Conservation (phyloP, 164 flowering plant species). For the Houttuynia cordata region DNA sequence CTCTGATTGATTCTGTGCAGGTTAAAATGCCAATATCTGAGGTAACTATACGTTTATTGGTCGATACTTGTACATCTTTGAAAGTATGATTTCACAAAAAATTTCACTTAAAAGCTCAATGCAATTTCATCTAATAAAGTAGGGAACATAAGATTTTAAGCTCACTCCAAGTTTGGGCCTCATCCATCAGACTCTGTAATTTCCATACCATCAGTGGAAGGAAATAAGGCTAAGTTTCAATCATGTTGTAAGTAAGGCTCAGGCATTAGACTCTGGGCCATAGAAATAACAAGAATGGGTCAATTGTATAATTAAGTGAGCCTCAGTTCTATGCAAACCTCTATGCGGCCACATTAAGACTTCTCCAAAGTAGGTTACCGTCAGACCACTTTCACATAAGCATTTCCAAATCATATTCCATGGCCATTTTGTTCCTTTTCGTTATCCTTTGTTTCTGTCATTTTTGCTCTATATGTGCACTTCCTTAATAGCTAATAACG, state of each 20-base stretch:
- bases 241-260: background rate
- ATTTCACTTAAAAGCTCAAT: no score
- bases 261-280: no score
- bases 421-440: background rate
- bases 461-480: no score
- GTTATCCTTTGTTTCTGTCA: no score
- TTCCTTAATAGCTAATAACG: background rate
- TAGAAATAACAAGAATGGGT: no score
- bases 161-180: background rate
- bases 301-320: no score
- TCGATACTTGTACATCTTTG: background rate
- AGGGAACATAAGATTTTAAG: background rate
- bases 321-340: no score
- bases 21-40: constrained; percentile 65
- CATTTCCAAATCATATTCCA: background rate
- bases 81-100: background rate
- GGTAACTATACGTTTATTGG: constrained; percentile 22
- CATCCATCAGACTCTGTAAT: background rate
- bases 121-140: no score
- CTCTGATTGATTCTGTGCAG: constrained; percentile 58
- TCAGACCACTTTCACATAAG: no score
- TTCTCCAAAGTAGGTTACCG: no score
- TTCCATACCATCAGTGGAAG: no score
- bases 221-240: background rate
- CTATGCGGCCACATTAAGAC: no score